Evolutionary conservation across 2,329 filamentous ascomycete species (phyloP).

Genomic region (Alternaria brassicae): DNA sequence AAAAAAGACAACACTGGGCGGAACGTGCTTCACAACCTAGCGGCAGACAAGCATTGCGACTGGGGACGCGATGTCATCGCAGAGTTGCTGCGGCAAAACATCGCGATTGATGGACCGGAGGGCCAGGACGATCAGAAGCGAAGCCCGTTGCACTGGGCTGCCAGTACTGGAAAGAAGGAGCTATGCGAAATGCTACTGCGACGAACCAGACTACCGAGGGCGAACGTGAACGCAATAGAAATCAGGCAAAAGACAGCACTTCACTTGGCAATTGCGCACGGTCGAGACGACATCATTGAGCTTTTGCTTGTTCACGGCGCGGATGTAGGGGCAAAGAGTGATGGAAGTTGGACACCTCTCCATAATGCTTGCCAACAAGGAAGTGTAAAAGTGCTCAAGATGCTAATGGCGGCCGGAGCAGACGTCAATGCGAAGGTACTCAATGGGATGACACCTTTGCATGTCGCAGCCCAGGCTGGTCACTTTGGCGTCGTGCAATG

Average conservation of each 20-base stretch:
- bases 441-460: constrained; percentile 48
- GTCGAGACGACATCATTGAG: constrained; percentile 47
- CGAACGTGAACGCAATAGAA: constrained; percentile 46
- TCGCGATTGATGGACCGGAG: constrained; percentile 50
- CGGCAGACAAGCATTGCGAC: constrained; percentile 54
- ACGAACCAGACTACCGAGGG: constrained; percentile 31
- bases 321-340: constrained; percentile 43
- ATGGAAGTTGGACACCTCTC: constrained; percentile 44
- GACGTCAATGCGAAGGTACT: constrained; percentile 44
- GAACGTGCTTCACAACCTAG: constrained; percentile 49
- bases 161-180: constrained; percentile 61
- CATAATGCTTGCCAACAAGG: constrained; percentile 48
- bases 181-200: constrained; percentile 59
- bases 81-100: constrained; percentile 50
- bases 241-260: constrained; percentile 47
- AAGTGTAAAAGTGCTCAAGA: constrained; percentile 40
- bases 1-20: constrained; percentile 43
- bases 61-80: constrained; percentile 57
- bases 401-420: constrained; percentile 42
- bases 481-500: constrained; percentile 48
- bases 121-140: constrained; percentile 57
- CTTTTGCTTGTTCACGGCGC: constrained; percentile 41
- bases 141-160: constrained; percentile 65
- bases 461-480: constrained; percentile 48
- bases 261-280: constrained; percentile 45